Conservation (phyloP, 129 eudicot species). For the Daucus carota region DNA sequence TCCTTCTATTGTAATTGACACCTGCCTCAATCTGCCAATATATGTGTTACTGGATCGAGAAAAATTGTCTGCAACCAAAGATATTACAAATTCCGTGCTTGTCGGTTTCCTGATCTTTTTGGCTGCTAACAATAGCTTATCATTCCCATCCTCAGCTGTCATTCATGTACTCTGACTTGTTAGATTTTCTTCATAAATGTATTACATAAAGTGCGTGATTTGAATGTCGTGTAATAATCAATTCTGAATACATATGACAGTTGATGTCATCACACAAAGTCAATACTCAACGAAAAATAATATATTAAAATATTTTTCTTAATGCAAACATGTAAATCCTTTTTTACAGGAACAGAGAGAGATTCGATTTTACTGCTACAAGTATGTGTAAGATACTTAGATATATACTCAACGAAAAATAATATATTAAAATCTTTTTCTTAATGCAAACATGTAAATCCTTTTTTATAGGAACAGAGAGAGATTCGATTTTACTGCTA, state of each 20-base stretch:
- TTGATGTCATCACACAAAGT: background rate
- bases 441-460: background rate
- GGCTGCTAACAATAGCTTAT: constrained; percentile 73
- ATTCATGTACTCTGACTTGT: constrained; percentile 14
- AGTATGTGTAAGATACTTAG: too few relatives aligned
- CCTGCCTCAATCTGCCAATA: constrained; percentile 87
- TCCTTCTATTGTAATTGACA: background rate
- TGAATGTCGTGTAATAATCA: background rate
- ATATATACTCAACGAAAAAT: background rate
- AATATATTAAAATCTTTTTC: background rate
- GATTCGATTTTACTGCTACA: background rate
- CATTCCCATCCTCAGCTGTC: constrained; percentile 65
- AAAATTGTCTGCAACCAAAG: constrained; percentile 80
- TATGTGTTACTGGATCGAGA: constrained; percentile 84
- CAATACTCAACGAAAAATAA: background rate
- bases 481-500: background rate
- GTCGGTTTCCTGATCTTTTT: constrained; percentile 78
- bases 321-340: too few relatives aligned
- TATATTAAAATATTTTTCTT: background rate
- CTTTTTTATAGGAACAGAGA: too few relatives aligned
- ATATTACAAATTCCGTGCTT: constrained; percentile 70
- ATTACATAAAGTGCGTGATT: background rate
- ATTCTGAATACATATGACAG: background rate
- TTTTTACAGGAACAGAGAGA: too few relatives aligned
- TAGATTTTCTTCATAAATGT: background rate